phyloP scores from a whole-genome alignment of 441 rosid genomes.

The Geranium incanum region DNA sequence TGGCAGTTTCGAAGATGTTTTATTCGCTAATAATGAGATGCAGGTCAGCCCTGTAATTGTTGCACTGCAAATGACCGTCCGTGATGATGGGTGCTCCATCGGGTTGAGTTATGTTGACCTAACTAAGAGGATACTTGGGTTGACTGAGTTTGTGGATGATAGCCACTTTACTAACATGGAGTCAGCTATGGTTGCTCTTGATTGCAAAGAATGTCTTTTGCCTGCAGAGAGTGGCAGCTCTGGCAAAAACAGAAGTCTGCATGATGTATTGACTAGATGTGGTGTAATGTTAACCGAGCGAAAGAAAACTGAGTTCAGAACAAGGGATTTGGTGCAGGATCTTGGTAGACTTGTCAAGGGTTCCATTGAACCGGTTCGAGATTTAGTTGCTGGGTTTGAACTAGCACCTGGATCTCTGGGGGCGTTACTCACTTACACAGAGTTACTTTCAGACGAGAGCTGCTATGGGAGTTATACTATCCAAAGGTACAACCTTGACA shows the following conservation, averaged over 20 bases:
- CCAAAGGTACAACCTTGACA: conserved; percentile 51
- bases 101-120: conserved; percentile 87
- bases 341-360: conserved; percentile 82
- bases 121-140: conserved; percentile 64
- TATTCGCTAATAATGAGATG: conserved; percentile 94
- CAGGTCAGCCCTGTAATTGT: conserved; percentile 83
- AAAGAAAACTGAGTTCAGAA: conserved; percentile 75
- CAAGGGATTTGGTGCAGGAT: conserved; percentile 87
- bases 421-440: conserved; percentile 69
- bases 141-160: conserved; percentile 93
- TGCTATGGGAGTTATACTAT: conserved; percentile 71
- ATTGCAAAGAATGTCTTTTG: conserved; percentile 92
- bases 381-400: conserved; percentile 76
- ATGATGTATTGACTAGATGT: conserved; percentile 63
- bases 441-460: conserved; percentile 75
- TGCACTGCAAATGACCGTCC: conserved; percentile 57
- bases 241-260: conserved; percentile 45
- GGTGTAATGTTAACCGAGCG: conserved; percentile 82
- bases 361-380: conserved; percentile 71
- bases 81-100: conserved; percentile 55
- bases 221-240: conserved; percentile 64
- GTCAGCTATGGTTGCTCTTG: conserved; percentile 83
- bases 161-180: conserved; percentile 84
- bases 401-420: conserved; percentile 80
- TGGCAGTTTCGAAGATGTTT: conserved; percentile 89